Evolutionary conservation across 257 asterid genomes (phyloP).

Genomic region (Salvia miltiorrhiza): DNA sequence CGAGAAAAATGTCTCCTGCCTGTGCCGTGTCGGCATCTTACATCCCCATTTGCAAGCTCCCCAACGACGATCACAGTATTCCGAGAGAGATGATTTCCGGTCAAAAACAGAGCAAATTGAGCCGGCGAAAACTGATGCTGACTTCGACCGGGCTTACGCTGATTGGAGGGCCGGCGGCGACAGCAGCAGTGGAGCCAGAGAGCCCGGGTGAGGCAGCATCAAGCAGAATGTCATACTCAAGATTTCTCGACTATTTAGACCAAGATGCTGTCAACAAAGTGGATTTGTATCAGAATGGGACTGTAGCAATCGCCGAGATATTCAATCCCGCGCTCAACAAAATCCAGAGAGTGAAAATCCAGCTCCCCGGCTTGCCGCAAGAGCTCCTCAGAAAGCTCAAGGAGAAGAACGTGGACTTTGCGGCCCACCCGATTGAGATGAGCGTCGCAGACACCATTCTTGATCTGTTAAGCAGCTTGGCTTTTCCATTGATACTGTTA

Average conservation of each 20-base stretch:
- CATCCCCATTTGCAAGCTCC: conserved; percentile 43
- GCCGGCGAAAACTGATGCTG: conserved; percentile 36
- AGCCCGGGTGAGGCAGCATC: conserved; percentile 47
- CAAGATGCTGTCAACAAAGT: conserved; percentile 53
- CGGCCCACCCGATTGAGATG: conserved; percentile 44
- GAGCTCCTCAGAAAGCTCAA: conserved; percentile 47
- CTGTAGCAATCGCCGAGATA: conserved; percentile 59
- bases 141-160: conserved; percentile 34
- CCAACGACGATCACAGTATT: conserved; percentile 26
- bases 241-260: conserved; percentile 58
- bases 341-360: conserved; percentile 56
- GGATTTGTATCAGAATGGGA: conserved; percentile 56
- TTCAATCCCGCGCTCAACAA: conserved; percentile 42
- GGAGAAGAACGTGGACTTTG: conserved; percentile 55
- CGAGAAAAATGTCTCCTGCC: conserved; percentile 37
- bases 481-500: conserved; percentile 54
- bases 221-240: conserved; percentile 59
- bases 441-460: conserved; percentile 31
- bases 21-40: conserved; percentile 34
- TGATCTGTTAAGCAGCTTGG: conserved; percentile 51
- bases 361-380: conserved; percentile 57
- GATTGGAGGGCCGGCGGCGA: conserved; percentile 33
- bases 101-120: conserved; percentile 23
- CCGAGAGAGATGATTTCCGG: conserved; percentile 8
- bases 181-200: conserved; percentile 35